phyloP scores from a whole-genome alignment of 2,329 filamentous ascomycete genomes.

The Tolypocladium pustulatum region DNA sequence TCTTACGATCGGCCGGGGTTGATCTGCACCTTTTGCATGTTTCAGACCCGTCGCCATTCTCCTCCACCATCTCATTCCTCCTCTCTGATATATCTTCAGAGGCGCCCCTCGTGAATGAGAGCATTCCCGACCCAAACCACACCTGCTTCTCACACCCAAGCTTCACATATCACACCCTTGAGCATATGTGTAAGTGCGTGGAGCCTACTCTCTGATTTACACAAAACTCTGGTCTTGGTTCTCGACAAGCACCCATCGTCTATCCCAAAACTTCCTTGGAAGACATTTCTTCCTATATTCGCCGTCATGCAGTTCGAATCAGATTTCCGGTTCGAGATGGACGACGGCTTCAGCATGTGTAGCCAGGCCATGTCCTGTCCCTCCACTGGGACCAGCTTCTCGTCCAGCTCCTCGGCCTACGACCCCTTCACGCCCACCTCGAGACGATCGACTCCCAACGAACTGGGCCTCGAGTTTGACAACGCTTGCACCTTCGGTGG shows the following conservation, averaged over 20 bases:
- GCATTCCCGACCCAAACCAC: conserved; percentile 23
- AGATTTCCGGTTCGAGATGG: conserved; percentile 28
- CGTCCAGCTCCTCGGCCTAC: conserved; percentile 28
- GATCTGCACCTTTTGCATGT: conserved; percentile 23
- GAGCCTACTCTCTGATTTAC: neutral
- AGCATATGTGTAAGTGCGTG: neutral
- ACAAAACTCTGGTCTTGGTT: neutral
- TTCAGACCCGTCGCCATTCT: conserved; percentile 20
- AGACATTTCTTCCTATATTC: conserved; percentile 5
- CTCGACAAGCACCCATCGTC: neutral
- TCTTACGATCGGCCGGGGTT: conserved; percentile 20
- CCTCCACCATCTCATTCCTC: conserved; percentile 25
- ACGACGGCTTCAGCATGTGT: conserved; percentile 27
- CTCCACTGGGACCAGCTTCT: conserved; percentile 26
- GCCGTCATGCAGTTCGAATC: conserved; percentile 26
- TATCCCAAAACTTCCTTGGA: neutral
- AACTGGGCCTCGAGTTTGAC: conserved; percentile 26
- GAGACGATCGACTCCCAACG: conserved; percentile 31
- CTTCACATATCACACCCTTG: neutral
- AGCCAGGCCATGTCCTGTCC: conserved; percentile 25
- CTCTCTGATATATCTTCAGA: conserved; percentile 30
- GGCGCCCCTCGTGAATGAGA: conserved; percentile 22
- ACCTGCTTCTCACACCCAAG: conserved; percentile 4
- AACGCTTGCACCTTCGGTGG: conserved; percentile 14
- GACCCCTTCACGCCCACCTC: conserved; percentile 34